Conservation (phyloP, 371 early-diverging fungal genomes). For the Actinomucor elegans region DNA sequence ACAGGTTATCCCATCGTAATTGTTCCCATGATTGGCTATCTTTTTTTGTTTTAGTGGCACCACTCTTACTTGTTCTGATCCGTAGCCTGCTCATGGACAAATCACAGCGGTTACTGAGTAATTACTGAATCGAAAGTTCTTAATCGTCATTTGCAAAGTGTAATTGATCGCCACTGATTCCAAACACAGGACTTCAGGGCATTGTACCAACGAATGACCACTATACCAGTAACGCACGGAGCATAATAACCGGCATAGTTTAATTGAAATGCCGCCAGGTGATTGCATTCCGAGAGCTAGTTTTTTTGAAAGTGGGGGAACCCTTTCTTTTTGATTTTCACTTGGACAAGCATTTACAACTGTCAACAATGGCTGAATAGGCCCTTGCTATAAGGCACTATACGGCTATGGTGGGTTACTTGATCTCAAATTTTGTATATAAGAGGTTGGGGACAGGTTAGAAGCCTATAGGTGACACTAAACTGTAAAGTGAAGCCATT, state of each 20-base stretch:
- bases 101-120: too few relatives aligned
- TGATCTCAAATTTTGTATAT: background rate
- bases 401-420: background rate
- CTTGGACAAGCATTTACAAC: background rate
- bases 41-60: too few relatives aligned
- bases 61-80: too few relatives aligned
- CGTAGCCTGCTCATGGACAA: too few relatives aligned
- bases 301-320: background rate
- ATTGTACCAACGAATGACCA: too few relatives aligned
- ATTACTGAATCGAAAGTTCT: background rate
- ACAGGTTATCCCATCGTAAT: too few relatives aligned
- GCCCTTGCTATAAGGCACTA: too few relatives aligned
- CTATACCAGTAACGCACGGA: constrained; percentile 16
- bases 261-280: constrained; percentile 8
- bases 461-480: constrained; percentile 21
- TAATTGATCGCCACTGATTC: background rate
- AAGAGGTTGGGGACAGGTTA: constrained; percentile 24
- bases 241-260: constrained; percentile 9
- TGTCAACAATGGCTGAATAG: too few relatives aligned
- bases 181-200: too few relatives aligned
- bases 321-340: background rate
- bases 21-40: too few relatives aligned
- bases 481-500: constrained; percentile 24
- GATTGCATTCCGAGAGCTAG: background rate
- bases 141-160: background rate